Evolutionary conservation across 1,284 basidiomycete genomes (phyloP).

Genomic region (Ceratobasidium sp.): DNA sequence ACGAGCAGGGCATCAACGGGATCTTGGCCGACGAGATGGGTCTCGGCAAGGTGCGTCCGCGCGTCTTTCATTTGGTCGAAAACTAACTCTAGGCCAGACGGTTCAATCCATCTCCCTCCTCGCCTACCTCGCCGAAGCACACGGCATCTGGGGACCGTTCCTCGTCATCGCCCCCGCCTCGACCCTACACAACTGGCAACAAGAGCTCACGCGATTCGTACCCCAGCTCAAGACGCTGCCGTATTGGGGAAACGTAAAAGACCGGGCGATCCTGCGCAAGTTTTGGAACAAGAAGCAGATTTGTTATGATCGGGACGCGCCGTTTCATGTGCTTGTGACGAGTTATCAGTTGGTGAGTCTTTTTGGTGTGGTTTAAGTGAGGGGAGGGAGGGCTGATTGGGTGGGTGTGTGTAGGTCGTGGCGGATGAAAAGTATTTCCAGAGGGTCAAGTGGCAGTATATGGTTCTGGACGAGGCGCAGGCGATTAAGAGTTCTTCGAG

Average conservation of each 20-base stretch:
- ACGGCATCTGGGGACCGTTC: constrained; percentile 99
- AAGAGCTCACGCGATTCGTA: constrained; percentile 96
- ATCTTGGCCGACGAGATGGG: constrained; percentile 99
- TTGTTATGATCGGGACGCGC: constrained; percentile 94
- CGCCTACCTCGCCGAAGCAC: constrained; percentile 96
- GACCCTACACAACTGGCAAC: constrained; percentile 99
- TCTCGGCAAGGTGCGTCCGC: constrained; percentile 80
- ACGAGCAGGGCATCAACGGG: constrained; percentile 99
- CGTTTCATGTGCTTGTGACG: constrained; percentile 97
- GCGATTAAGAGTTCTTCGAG: constrained; percentile 99
- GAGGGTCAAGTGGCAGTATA: constrained; percentile 99
- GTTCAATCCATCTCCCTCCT: constrained; percentile 98
- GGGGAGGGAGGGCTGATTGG: constrained; percentile 6
- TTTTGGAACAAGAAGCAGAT: constrained; percentile 99
- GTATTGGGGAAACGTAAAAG: constrained; percentile 99
- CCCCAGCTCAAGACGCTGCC: constrained; percentile 94
- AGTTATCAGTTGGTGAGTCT: constrained; percentile 89
- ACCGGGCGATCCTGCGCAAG: constrained; percentile 93
- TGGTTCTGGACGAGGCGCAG: constrained; percentile 99
- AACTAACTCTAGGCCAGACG: constrained; percentile 65
- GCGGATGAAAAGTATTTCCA: constrained; percentile 98
- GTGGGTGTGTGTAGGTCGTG: background rate
- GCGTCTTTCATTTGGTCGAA: background rate
- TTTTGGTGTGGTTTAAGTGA: constrained; percentile 52
- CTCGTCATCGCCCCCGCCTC: constrained; percentile 99